These are phyloP conservation scores for Sugiyamaella paludigena DNA, from an alignment of 1,139 yeast species.

Conservation along the genomic window DNA sequence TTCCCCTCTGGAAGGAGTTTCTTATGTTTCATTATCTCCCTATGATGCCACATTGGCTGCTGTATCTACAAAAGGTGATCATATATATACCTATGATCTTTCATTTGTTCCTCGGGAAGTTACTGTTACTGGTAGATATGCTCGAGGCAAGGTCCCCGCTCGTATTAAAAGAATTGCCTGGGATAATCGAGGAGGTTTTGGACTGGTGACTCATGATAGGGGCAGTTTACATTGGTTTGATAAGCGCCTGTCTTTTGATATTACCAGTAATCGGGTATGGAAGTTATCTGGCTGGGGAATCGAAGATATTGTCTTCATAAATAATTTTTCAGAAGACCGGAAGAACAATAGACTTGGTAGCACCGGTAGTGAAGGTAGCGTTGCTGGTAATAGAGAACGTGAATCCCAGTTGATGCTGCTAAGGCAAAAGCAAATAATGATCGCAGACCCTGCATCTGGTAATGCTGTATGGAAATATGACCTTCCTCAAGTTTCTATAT, in stretches of 20 bases:
- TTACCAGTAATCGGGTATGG: constrained; percentile 30
- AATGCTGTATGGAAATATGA: constrained; percentile 45
- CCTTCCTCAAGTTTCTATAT: constrained; percentile 39
- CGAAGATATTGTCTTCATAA: constrained; percentile 22
- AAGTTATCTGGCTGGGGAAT: constrained; percentile 32
- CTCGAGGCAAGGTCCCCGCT: constrained; percentile 64
- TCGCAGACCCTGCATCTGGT: constrained; percentile 49
- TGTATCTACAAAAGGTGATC: constrained; percentile 60
- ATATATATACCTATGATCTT: constrained; percentile 62
- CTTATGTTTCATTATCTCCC: constrained; percentile 60
- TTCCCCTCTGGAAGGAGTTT: constrained; percentile 61
- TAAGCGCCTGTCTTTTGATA: constrained; percentile 29
- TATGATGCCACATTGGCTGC: constrained; percentile 59
- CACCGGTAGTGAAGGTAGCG: neutral
- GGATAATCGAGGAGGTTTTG: constrained; percentile 50
- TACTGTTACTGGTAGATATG: constrained; percentile 56
- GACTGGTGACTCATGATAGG: constrained; percentile 52
- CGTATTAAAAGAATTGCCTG: constrained; percentile 52
- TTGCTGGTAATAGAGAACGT: neutral
- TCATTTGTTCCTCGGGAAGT: constrained; percentile 53
- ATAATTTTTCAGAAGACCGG: constrained; percentile 7
- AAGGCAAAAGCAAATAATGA: constrained; percentile 41
- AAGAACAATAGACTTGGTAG: constrained; percentile 3
- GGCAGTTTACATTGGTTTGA: constrained; percentile 68
- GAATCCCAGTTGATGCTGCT: constrained; percentile 11